A percentile compares a stretch with the other conserved stretches of the same genome.
Evolutionary conservation across 768 basidiomycete species (phyloP).

Genomic region (Coprinellus micaceus): DNA sequence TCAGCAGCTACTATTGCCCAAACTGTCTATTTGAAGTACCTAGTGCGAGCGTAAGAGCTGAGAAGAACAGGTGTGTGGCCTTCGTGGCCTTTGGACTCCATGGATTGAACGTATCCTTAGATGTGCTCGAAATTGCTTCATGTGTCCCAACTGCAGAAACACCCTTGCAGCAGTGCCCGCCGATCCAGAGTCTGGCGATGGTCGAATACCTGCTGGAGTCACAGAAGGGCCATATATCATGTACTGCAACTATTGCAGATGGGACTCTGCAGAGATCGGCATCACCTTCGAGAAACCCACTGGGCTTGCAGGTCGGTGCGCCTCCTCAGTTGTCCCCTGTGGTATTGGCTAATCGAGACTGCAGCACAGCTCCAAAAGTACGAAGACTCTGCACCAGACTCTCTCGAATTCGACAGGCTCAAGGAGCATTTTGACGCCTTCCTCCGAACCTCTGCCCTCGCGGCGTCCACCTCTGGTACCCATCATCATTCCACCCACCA

Average conservation of each 20-base stretch:
- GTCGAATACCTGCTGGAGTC: conserved; percentile 47
- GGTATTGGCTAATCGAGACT: background rate
- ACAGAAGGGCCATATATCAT: conserved; percentile 79
- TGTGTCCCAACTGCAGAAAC: conserved; percentile 90
- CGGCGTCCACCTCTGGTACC: conserved; percentile 55
- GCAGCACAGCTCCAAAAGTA: conserved; percentile 89
- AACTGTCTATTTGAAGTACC: conserved; percentile 99
- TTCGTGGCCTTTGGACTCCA: background rate
- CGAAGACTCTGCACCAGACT: conserved; percentile 82
- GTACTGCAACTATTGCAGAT: conserved; percentile 88
- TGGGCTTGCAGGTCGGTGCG: conserved; percentile 76
- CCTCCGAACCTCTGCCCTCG: conserved; percentile 76
- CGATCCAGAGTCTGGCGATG: conserved; percentile 64
- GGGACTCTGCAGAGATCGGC: conserved; percentile 90
- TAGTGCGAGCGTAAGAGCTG: conserved; percentile 94
- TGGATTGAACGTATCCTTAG: conserved; percentile 37
- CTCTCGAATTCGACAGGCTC: conserved; percentile 86
- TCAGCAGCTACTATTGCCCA: conserved; percentile 96
- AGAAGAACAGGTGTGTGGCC: conserved; percentile 80
- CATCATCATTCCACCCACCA: conserved; percentile 41
- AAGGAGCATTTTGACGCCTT: conserved; percentile 98
- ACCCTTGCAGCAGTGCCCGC: conserved; percentile 89
- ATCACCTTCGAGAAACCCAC: conserved; percentile 97
- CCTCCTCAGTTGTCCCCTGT: background rate
- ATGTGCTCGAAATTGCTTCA: conserved; percentile 97